Percentiles rank a stretch among this genome's conserved stretches.
Evolutionary conservation across 2,329 filamentous ascomycete species (phyloP).

Genomic region (Aspergillus vadensis): DNA sequence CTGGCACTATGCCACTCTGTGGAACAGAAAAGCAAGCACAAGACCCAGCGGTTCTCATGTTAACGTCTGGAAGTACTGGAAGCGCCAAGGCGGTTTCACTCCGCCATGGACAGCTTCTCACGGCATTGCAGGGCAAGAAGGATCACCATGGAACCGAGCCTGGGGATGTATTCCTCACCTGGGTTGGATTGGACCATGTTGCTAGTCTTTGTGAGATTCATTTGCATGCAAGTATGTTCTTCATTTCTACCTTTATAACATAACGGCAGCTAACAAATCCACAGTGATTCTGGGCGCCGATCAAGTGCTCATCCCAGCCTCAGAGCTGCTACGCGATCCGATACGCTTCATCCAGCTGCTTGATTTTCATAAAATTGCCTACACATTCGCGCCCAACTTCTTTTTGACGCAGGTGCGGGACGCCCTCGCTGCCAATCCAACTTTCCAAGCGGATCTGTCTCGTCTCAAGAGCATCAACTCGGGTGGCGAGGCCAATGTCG

Average conservation of each 20-base stretch:
- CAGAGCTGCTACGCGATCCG: slow-evolving; percentile 35
- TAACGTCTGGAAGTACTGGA: slow-evolving; percentile 59
- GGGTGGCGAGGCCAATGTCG: slow-evolving; percentile 44
- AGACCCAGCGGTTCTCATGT: slow-evolving; percentile 47
- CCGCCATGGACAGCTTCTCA: slow-evolving; percentile 31
- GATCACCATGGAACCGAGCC: slow-evolving; percentile 21
- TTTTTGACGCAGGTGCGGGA: slow-evolving; percentile 22
- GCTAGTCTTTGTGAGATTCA: slow-evolving; percentile 56
- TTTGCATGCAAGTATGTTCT: slow-evolving; percentile 35
- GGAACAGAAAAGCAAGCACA: not conserved
- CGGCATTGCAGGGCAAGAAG: slow-evolving; percentile 37
- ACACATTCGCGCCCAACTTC: slow-evolving; percentile 32
- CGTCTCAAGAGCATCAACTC: slow-evolving; percentile 33
- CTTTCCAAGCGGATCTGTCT: slow-evolving; percentile 6
- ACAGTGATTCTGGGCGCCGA: slow-evolving; percentile 17
- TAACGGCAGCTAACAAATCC: not conserved
- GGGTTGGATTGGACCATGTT: slow-evolving; percentile 58
- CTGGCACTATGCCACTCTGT: not conserved
- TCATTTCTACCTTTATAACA: too few relatives aligned
- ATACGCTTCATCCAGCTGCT: slow-evolving; percentile 46
- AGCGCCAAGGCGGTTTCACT: slow-evolving; percentile 54
- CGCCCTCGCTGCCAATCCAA: not conserved
- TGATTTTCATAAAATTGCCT: slow-evolving; percentile 34
- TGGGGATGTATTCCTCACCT: slow-evolving; percentile 48
- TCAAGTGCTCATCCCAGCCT: slow-evolving; percentile 24